phyloP scores from a whole-genome alignment of 2,329 filamentous ascomycete genomes.

The Ceratocystiopsis sp. region DNA sequence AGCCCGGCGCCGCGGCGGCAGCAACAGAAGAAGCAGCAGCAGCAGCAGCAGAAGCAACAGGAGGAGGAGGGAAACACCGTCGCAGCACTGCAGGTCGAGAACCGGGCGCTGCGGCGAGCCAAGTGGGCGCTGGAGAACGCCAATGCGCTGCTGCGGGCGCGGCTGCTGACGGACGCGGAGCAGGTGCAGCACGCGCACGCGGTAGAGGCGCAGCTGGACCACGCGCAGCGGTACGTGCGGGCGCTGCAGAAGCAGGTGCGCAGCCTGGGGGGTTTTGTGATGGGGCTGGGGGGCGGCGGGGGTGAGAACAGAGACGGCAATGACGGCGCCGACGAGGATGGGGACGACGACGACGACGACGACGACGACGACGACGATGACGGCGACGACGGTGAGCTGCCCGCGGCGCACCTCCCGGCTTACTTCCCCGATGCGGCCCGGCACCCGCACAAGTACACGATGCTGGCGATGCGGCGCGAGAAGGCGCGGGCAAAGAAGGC shows the following conservation, averaged over 20 bases:
- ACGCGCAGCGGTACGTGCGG: background rate
- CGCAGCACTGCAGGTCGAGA: background rate
- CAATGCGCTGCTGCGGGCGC: background rate
- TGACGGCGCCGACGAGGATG: background rate
- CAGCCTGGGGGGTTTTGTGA: background rate
- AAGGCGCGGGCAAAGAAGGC: too few relatives aligned
- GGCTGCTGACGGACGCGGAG: background rate
- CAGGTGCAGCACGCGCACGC: background rate
- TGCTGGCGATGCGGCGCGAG: background rate
- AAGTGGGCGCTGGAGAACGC: conserved; percentile 1
- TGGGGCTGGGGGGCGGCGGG: background rate
- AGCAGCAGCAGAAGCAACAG: background rate
- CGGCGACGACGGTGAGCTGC: too few relatives aligned
- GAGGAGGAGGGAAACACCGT: background rate
- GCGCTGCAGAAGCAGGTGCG: conserved; percentile 2
- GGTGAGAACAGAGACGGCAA: background rate
- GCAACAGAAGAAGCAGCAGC: background rate
- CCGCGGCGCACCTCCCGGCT: background rate
- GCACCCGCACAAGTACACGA: background rate
- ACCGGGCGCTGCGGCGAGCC: background rate
- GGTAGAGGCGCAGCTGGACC: background rate
- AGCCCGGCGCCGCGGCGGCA: too few relatives aligned
- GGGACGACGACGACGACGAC: background rate
- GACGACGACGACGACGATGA: background rate
- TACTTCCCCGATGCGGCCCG: background rate